These are phyloP conservation scores for Sphaerulina musiva DNA, from an alignment of 2,329 filamentous ascomycete species.

Conservation along the genomic window DNA sequence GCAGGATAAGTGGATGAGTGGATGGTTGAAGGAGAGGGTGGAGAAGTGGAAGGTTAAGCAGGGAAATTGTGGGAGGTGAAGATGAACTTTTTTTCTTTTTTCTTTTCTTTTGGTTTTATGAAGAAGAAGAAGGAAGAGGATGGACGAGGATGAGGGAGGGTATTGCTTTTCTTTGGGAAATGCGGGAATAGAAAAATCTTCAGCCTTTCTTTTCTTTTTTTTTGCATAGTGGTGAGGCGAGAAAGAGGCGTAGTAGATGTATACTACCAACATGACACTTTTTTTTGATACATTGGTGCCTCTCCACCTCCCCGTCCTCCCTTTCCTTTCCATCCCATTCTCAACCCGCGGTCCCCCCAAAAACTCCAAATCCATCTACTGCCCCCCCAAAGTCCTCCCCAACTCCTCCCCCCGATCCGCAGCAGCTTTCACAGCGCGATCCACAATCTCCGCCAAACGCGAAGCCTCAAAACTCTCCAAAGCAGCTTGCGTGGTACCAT, in stretches of 20 bases:
- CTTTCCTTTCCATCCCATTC: too few species aligned
- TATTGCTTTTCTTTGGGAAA: too few species aligned
- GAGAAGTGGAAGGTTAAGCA: background rate
- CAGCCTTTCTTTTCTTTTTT: too few species aligned
- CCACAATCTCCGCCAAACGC: conserved; percentile 23
- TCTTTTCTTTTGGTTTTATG: background rate
- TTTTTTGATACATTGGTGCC: too few species aligned
- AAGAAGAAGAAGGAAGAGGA: background rate
- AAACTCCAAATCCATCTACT: conserved; percentile 4
- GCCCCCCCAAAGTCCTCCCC: conserved; percentile 24
- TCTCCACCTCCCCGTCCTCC: too few species aligned
- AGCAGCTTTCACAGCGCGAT: conserved; percentile 27
- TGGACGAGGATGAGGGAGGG: background rate
- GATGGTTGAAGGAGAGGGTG: conserved; percentile 19
- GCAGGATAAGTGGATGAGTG: conserved; percentile 12
- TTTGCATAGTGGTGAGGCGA: too few species aligned
- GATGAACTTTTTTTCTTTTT: background rate
- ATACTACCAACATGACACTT: too few species aligned
- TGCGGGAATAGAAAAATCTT: too few species aligned
- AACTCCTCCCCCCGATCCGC: conserved; percentile 24
- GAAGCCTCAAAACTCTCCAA: conserved; percentile 27
- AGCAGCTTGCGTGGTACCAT: conserved; percentile 27
- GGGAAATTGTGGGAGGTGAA: background rate
- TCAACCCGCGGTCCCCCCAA: too few species aligned
- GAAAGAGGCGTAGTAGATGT: too few species aligned